Evolutionary conservation across 2,329 filamentous ascomycete species (phyloP).

Genomic region (Colletotrichum caudatum): DNA sequence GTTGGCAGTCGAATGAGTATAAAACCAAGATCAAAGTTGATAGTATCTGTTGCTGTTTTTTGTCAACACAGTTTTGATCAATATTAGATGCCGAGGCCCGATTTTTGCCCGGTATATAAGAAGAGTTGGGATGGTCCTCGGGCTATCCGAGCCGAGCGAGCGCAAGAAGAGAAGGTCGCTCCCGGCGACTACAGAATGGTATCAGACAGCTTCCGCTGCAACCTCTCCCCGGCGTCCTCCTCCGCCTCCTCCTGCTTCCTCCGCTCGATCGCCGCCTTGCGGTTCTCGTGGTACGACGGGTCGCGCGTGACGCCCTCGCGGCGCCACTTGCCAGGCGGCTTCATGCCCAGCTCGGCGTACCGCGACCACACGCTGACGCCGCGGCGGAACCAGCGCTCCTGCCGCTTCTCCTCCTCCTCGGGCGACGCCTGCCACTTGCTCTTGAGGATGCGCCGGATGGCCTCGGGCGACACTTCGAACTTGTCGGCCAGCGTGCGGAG

Average conservation of each 20-base stretch:
- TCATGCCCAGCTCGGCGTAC: constrained; percentile 70
- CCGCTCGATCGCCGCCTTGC: constrained; percentile 45
- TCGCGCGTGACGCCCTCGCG: constrained; percentile 63
- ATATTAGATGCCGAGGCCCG: background rate
- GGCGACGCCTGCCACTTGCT: constrained; percentile 77
- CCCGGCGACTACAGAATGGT: constrained; percentile 45
- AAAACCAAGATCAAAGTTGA: no score
- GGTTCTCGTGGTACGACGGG: constrained; percentile 55
- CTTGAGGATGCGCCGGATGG: constrained; percentile 86
- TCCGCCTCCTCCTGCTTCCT: constrained; percentile 49
- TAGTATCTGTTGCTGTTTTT: no score
- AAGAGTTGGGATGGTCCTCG: background rate
- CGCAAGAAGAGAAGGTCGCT: background rate
- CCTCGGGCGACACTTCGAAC: constrained; percentile 90
- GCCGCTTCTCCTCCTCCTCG: constrained; percentile 68
- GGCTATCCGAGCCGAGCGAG: background rate
- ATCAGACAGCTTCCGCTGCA: constrained; percentile 46
- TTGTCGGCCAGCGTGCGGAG: constrained; percentile 78
- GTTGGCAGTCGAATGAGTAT: no score
- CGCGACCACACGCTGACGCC: constrained; percentile 70
- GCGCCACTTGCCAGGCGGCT: constrained; percentile 72
- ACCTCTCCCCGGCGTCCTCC: constrained; percentile 44
- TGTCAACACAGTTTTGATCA: background rate
- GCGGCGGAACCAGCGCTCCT: constrained; percentile 71
- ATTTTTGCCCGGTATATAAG: background rate